Conservation (phyloP, 176 grass and related monocot genomes). For the Carex littledalei region DNA sequence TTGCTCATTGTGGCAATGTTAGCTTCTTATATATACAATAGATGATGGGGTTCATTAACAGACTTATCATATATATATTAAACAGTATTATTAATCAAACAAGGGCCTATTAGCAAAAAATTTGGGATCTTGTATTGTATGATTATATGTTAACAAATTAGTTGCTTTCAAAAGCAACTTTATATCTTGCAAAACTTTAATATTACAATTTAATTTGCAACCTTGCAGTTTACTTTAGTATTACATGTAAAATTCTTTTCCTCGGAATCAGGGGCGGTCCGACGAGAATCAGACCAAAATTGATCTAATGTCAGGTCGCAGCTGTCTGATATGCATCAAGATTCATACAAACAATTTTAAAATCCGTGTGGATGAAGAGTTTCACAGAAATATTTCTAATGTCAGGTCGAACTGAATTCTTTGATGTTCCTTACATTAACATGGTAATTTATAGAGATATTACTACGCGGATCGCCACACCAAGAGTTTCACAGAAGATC, state of each 20-base stretch:
- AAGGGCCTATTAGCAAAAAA: not conserved
- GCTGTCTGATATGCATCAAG: no score
- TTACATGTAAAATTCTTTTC: no score
- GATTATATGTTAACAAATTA: not conserved
- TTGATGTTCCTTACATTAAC: not conserved
- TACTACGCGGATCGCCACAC: not conserved
- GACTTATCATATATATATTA: not conserved
- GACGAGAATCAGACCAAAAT: no score
- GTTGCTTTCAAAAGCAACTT: not conserved
- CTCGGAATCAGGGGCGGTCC: no score
- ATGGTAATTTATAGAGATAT: not conserved
- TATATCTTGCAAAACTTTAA: not conserved
- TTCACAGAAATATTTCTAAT: no score
- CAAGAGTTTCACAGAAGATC: not conserved
- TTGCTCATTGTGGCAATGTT: not conserved
- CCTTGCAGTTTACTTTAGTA: no score
- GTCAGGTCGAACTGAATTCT: no score
- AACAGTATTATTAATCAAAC: not conserved
- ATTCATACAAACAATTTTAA: no score
- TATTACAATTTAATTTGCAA: no score
- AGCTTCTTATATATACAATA: not conserved
- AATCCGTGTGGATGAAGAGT: no score
- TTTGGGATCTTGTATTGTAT: not conserved
- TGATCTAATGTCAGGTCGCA: no score
- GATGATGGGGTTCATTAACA: not conserved